Base-by-base conservation (phyloP, 495 filamentous ascomycete genomes). In the Rhypophila decipiens region DNA sequence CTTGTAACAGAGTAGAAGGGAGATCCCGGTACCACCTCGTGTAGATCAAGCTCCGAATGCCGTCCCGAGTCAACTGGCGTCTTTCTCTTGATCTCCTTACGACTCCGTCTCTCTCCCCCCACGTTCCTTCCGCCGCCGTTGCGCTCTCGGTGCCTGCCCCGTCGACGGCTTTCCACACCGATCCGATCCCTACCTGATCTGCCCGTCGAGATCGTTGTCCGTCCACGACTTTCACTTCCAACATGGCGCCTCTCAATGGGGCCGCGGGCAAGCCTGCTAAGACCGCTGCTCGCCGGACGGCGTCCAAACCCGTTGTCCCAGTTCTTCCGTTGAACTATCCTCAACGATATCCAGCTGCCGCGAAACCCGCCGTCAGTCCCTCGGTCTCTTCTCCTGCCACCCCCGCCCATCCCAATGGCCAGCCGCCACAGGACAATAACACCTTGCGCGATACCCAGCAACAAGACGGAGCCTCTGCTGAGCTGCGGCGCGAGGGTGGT, bases 281-380 rank as follows among this genome's bases (percentile, higher is more conserved):
- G 53, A 20, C 51, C 12, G 36, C 19, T 21, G 21, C 52, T 27
- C 47, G 56, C 10, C 49, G 29, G 27, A 31, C 55, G 35, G 12
- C 51, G 15, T 49, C 53, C 35, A 47, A 40, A 34, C 51, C 55
- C 8, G 44, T 64, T 21, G 46, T 63, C 27, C 63, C 63, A 15
- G 63, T 50, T 19, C 36, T 65, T 9, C 63, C 63, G 3, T 55
- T 65, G 22, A 61, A 46, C 43, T 65, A 57, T 29, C 53, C 57
- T 4, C 57, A 63, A 42, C 59, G 61, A 13, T 54, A n/a, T n/a
- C n/a, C n/a, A n/a, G n/a, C 53, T 1, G 21, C 42, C 11, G 42
- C 24, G 37, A 56, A 56, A 39, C 52, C 48, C 10, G 11, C 29
- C 8, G 33, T 49, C 13, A 39, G 34, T 12, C 20, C 47, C 21